These are phyloP conservation scores for Albophoma yamanashiensis DNA, from an alignment of 2,329 filamentous ascomycete genomes.

Conservation along the genomic window DNA sequence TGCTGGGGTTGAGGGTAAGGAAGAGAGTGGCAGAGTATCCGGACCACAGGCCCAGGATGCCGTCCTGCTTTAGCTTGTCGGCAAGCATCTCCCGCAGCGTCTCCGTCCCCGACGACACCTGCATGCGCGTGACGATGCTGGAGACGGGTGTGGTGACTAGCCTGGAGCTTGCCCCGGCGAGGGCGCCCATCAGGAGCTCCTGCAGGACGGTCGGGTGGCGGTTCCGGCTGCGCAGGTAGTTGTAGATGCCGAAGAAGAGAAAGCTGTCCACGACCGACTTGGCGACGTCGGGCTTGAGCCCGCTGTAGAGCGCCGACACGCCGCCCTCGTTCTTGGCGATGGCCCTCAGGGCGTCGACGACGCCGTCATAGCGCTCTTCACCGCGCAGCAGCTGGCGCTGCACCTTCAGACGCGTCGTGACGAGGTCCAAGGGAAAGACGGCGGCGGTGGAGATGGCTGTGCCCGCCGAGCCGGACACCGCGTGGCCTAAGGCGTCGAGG, in stretches of 20 bases:
- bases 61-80: constrained; percentile 58
- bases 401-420: constrained; percentile 73
- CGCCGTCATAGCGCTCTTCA: constrained; percentile 45
- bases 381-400: constrained; percentile 50
- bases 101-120: constrained; percentile 46
- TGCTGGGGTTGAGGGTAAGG: constrained; percentile 72
- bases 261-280: constrained; percentile 69
- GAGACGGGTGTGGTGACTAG: constrained; percentile 70
- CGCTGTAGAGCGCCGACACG: constrained; percentile 57
- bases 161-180: constrained; percentile 66
- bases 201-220: constrained; percentile 49
- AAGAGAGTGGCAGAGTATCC: constrained; percentile 75
- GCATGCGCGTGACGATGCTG: constrained; percentile 73
- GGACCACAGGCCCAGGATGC: constrained; percentile 71
- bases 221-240: constrained; percentile 30
- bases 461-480: constrained; percentile 66
- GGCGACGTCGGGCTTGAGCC: constrained; percentile 50
- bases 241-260: constrained; percentile 80
- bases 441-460: constrained; percentile 69
- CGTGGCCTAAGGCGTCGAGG: constrained; percentile 71
- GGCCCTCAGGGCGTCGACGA: constrained; percentile 58
- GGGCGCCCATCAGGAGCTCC: constrained; percentile 62
- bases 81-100: constrained; percentile 47
- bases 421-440: constrained; percentile 72
- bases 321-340: constrained; percentile 67